Conservation (phyloP, 2,329 filamentous ascomycete species). For the Colletotrichum euphorbiae region DNA sequence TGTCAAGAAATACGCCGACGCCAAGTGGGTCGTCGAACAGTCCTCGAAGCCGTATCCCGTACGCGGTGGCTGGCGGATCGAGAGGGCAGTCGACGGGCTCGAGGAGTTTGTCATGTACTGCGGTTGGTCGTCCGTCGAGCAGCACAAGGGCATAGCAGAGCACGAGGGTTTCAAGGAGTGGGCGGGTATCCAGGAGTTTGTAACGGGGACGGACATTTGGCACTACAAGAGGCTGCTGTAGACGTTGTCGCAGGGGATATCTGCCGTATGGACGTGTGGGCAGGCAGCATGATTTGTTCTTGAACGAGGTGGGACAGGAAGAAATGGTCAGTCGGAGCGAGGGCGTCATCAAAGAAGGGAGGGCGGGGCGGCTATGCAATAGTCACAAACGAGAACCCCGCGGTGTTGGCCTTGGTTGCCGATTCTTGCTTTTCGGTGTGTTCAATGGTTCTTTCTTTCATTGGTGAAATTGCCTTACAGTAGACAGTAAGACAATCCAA, state of each 20-base stretch:
- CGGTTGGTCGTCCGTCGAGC: conserved; percentile 52
- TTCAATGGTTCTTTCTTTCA: conserved; percentile 38
- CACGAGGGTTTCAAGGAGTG: conserved; percentile 44
- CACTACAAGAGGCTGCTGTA: conserved; percentile 49
- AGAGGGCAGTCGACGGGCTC: conserved; percentile 49
- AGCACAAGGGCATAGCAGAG: conserved; percentile 47
- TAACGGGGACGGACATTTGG: conserved; percentile 44
- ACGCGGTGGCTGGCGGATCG: conserved; percentile 57
- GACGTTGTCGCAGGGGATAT: background rate
- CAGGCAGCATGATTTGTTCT: background rate
- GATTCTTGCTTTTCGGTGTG: conserved; percentile 17
- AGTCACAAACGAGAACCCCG: background rate
- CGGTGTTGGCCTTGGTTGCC: background rate
- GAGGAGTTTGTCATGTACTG: conserved; percentile 56
- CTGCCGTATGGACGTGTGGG: too few relatives aligned
- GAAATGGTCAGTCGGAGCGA: background rate
- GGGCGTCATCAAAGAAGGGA: background rate
- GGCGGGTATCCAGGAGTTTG: conserved; percentile 41
- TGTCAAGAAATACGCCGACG: conserved; percentile 48
- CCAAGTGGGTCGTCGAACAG: conserved; percentile 48
- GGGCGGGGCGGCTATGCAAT: too few relatives aligned
- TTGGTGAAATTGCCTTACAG: conserved; percentile 41
- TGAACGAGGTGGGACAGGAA: background rate
- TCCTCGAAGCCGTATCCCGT: conserved; percentile 48
- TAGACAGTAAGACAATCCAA: conserved; percentile 22